Evolutionary conservation across 345 rosid genomes (phyloP).

Genomic region (Bruguiera sexangula): DNA sequence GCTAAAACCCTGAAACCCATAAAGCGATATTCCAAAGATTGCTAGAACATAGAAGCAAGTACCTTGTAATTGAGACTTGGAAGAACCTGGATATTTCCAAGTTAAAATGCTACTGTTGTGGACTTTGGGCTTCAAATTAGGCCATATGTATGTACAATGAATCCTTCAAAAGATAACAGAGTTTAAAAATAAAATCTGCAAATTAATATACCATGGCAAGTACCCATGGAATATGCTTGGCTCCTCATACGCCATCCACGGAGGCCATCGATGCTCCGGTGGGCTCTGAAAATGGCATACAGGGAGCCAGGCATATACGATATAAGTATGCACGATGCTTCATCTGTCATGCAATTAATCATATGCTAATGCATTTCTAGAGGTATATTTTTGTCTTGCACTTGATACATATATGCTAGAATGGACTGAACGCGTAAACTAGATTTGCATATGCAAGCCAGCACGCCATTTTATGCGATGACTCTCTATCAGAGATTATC

Average conservation of each 20-base stretch:
- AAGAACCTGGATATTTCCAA: constrained; percentile 11
- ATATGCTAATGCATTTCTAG: neutral
- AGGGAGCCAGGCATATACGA: constrained; percentile 97
- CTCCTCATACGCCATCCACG: constrained; percentile 99
- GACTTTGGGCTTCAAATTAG: neutral
- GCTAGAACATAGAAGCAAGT: neutral
- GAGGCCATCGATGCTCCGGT: constrained; percentile 63
- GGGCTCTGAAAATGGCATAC: constrained; percentile 89
- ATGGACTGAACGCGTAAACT: neutral
- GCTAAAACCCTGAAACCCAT: neutral
- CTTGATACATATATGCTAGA: too few species aligned
- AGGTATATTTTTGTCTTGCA: neutral
- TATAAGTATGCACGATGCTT: constrained; percentile 4
- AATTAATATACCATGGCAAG: constrained; percentile 4
- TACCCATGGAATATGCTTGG: constrained; percentile 45
- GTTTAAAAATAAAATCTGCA: constrained; percentile 2
- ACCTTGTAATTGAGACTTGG: constrained; percentile 5
- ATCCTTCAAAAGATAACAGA: neutral
- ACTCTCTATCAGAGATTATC: neutral
- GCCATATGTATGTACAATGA: neutral
- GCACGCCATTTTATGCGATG: neutral
- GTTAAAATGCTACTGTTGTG: constrained; percentile 28
- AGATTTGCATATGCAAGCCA: neutral
- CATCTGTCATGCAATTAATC: neutral
- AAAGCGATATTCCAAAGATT: neutral